These are phyloP conservation scores for Oidium heveae DNA, from an alignment of 2,329 filamentous ascomycete species.

Conservation along the genomic window DNA sequence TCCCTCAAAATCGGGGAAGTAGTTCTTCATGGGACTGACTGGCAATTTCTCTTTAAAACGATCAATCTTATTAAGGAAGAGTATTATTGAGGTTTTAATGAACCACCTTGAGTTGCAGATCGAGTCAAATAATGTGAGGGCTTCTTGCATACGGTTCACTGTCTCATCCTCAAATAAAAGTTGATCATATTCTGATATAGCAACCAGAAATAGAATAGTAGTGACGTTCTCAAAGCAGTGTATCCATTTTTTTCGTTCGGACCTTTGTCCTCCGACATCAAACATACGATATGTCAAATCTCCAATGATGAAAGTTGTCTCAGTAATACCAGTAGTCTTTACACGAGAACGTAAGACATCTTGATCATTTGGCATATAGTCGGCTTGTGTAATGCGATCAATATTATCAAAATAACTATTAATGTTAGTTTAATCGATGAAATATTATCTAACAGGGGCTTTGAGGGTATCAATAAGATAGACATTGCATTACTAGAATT, in stretches of 20 bases:
- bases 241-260: slow-evolving; percentile 59
- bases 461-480: too few species aligned
- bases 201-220: slow-evolving; percentile 76
- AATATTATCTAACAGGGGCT: too few species aligned
- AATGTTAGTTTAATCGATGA: neutral
- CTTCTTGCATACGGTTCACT: slow-evolving; percentile 85
- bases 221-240: slow-evolving; percentile 62
- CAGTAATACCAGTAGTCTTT: slow-evolving; percentile 85
- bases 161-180: slow-evolving; percentile 91
- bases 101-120: slow-evolving; percentile 81
- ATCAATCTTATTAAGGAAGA: slow-evolving; percentile 81
- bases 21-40: slow-evolving; percentile 64
- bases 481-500: too few species aligned
- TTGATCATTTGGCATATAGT: slow-evolving; percentile 79
- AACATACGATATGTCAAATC: slow-evolving; percentile 90
- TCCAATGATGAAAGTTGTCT: slow-evolving; percentile 80
- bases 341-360: slow-evolving; percentile 80
- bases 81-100: slow-evolving; percentile 68
- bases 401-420: slow-evolving; percentile 60
- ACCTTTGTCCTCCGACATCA: slow-evolving; percentile 50
- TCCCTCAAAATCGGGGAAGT: slow-evolving; percentile 80
- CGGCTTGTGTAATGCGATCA: slow-evolving; percentile 46
- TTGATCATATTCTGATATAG: slow-evolving; percentile 92
- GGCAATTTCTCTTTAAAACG: slow-evolving; percentile 69
- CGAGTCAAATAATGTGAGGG: slow-evolving; percentile 64